phyloP scores from a whole-genome alignment of 257 asterid species.

The Plectranthus barbatus region DNA sequence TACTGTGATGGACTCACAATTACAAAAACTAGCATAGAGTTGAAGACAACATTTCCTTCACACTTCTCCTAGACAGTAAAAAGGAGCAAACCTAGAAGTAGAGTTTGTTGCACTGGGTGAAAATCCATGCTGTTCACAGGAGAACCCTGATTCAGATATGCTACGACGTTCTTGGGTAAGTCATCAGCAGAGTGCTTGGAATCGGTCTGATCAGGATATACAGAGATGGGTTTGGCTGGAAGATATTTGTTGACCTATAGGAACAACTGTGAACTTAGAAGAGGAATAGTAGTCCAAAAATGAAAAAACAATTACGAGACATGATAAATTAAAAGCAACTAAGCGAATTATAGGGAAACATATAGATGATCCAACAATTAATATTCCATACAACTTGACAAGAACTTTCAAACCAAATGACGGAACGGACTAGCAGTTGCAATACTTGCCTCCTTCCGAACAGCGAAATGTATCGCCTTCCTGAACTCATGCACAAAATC shows the following conservation, averaged over 20 bases:
- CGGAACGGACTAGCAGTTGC: not conserved
- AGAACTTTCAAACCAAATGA: not conserved
- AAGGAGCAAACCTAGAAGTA: conserved; percentile 50
- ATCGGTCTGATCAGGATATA: conserved; percentile 33
- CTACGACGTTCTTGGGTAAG: conserved; percentile 48
- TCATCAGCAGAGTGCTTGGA: conserved; percentile 28
- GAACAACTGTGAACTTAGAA: not conserved
- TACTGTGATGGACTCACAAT: not conserved
- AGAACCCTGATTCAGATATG: conserved; percentile 50
- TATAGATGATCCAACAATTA: not conserved
- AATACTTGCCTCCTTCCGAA: conserved; percentile 38
- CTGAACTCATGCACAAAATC: conserved; percentile 40
- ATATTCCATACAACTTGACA: conserved; percentile 2
- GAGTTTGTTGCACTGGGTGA: conserved; percentile 41
- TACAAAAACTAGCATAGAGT: not conserved
- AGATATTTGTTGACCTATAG: conserved; percentile 39
- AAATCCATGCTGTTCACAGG: conserved; percentile 69
- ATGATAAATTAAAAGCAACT: not conserved
- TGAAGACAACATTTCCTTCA: not conserved
- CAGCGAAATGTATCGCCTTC: conserved; percentile 41
- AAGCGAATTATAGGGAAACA: conserved; percentile 1
- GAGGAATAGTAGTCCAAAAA: not conserved
- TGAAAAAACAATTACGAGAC: not conserved
- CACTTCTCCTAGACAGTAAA: not conserved
- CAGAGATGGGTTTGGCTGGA: conserved; percentile 26